Percentiles rank a stretch among this genome's conserved stretches.
phyloP scores from a whole-genome alignment of 257 asterid species.

The Sherardia arvensis region DNA sequence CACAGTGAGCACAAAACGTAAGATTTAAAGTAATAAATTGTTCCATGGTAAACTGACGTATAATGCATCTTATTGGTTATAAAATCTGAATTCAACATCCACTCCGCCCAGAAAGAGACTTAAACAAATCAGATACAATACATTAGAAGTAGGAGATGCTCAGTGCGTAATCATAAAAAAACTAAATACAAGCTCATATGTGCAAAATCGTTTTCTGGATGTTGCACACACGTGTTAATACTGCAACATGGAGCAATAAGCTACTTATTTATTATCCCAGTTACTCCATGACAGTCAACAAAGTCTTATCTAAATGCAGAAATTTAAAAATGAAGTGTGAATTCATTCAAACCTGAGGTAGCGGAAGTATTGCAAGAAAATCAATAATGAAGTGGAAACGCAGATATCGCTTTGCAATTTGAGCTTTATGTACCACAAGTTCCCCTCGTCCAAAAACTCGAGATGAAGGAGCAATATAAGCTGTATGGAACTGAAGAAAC shows the following conservation, averaged over 20 bases:
- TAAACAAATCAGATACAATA: not conserved
- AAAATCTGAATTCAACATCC: too few species aligned
- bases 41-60: not conserved
- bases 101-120: too few species aligned
- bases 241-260: not conserved
- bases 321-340: not conserved
- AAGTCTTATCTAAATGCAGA: not conserved
- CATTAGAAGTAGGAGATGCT: not conserved
- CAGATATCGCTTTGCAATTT: conserved; percentile 93
- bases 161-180: not conserved
- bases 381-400: conserved; percentile 74
- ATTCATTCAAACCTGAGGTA: conserved; percentile 73
- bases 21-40: not conserved
- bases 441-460: conserved; percentile 99
- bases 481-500: conserved; percentile 96
- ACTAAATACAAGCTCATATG: not conserved
- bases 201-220: not conserved
- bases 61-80: not conserved
- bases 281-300: not conserved
- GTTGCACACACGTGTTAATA: not conserved
- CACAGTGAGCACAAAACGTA: conserved; percentile 2
- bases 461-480: conserved; percentile 97
- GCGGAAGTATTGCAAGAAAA: conserved; percentile 85
- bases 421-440: conserved; percentile 89
- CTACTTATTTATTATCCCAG: not conserved